Base-by-base conservation (phyloP, 2,329 filamentous ascomycete species). In the Aureobasidium sp. region DNA sequence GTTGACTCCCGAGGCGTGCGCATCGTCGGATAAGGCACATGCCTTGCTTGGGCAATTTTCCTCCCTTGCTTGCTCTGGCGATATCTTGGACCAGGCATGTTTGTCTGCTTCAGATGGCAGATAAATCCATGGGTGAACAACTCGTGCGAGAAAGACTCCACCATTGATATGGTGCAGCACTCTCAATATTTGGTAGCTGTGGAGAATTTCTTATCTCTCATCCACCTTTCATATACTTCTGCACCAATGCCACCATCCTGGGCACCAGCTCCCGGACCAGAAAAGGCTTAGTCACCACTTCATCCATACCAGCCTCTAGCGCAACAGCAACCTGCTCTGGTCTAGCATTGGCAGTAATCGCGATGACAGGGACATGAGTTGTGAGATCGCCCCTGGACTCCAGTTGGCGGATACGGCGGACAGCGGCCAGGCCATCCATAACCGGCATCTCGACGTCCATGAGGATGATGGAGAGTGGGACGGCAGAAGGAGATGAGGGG, bases 361-460 rank as follows among this genome's bases (percentile, higher is more conserved):
- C 87, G 67, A 91, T 88, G 65, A 90, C 89, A 2, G 87, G 87
- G 13, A 90, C 83, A 68, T 90, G 87, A 53, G 78, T 76, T n/a
- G 80, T 77, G 50, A 89, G 81, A 29, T 79, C 81, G 21, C 84
- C 83, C 55, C 83, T 78, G 48, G 75, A 75, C 70, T 92, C 87
- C n/a, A 89, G 76, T 63, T 86, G 80, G 16, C 89, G 81, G 55
- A 93, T 91, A 62, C 78, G 82, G 42, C 81, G 79, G 9, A 88
- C 85, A 65, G 88, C 90, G 2, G 87, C 87, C 72, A 89, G 83
- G 41, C 89, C 89, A 68, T 92, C 88, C 88, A 91, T 91, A 45
- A 91, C 81, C 0, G 89, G 89, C 89, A 92, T 92, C 69, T 91
- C 88, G 52, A 91, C 79, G 69, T 92, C 89, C 88, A 92, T 91